Base-by-base conservation (phyloP, 2,329 filamentous ascomycete genomes). In the Epichloe gansuensis region DNA sequence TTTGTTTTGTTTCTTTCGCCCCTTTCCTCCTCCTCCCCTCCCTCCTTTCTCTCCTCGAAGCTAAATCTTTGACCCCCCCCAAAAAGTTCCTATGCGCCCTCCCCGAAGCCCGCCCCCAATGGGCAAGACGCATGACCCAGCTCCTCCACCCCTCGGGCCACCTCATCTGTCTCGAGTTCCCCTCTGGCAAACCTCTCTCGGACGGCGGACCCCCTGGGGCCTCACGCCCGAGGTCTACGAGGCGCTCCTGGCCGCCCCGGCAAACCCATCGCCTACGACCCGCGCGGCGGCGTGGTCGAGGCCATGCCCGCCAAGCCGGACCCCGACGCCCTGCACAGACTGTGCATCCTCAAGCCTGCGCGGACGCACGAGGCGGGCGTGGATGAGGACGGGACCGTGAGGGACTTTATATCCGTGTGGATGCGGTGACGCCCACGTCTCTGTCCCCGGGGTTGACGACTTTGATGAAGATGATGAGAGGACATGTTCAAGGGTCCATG, bases 141-240 rank as follows among this genome's bases (percentile, higher is more conserved):
- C 70, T 83, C 41, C 69, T 84, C 34, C 58, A 67, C 21, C 70
- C 71, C 5, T 63, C 59, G 25, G 79, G 80, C 23, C 70, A 74
- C 39, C 69, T 85, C 28, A 63, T 84, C 50, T 83, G 81, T 67
- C 76, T 95, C 56, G 88, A 95, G 65, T 94, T 86, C 65, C 89
- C 89, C 9, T 81, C 84, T 1, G 76, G 80, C 56, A 93, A 91
- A 65, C 75, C 80, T 43, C 76, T 83, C 9, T 73, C 72, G 11
- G 73, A 76, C 9, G 75, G 75, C 9, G 88, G 89, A 0, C 88
- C 89, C 88, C 89, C 2, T 91, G 80, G 75, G 81, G 82, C 7
- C 69, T 88, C 42, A 78, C 80, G 12, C 77, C 85, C 1, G 77
- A 81, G 55, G 78, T 86, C 31, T 93, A 94, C 66, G 71, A 82